Percentiles rank a stretch among this genome's conserved stretches.
Evolutionary conservation across 495 filamentous ascomycete genomes (phyloP).

Genomic region (Penicillium canescens): DNA sequence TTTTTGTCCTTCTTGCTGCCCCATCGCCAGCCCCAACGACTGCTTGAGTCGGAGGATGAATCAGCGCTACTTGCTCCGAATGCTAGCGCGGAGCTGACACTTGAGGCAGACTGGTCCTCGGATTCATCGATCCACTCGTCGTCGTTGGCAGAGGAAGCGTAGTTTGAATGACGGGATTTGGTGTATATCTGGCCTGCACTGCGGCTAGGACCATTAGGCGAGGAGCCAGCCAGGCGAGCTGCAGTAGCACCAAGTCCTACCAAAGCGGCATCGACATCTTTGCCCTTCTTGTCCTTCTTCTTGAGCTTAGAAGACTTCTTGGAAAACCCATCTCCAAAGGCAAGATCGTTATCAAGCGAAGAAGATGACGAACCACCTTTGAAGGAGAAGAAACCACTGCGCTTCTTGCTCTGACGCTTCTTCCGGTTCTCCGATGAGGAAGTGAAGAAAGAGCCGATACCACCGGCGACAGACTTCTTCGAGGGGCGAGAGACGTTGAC

Average conservation of each 20-base stretch:
- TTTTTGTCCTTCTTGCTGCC: conserved; percentile 48
- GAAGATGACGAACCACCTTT: conserved; percentile 57
- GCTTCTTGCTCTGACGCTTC: conserved; percentile 40
- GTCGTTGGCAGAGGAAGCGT: conserved; percentile 35
- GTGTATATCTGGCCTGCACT: conserved; percentile 42
- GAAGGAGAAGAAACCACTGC: conserved; percentile 60
- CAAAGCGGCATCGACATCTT: conserved; percentile 55
- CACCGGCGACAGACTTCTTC: conserved; percentile 29
- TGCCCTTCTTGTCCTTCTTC: conserved; percentile 40
- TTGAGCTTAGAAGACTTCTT: conserved; percentile 35
- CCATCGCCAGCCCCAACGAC: conserved; percentile 61
- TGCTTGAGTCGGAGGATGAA: conserved; percentile 54
- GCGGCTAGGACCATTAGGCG: conserved; percentile 25
- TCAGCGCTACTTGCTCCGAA: conserved; percentile 54
- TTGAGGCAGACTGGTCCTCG: conserved; percentile 47
- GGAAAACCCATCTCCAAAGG: conserved; percentile 42
- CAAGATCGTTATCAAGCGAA: conserved; percentile 56
- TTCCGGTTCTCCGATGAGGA: conserved; percentile 50
- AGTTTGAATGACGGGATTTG: conserved; percentile 31
- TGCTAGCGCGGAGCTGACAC: conserved; percentile 55
- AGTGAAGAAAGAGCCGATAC: conserved; percentile 49
- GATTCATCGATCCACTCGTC: conserved; percentile 64
- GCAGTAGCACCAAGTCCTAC: conserved; percentile 58
- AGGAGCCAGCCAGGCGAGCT: conserved; percentile 52
- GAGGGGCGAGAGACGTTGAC: conserved; percentile 31